phyloP scores from a whole-genome alignment of 23 red algal genomes.

The Pyropia haitanensis region DNA sequence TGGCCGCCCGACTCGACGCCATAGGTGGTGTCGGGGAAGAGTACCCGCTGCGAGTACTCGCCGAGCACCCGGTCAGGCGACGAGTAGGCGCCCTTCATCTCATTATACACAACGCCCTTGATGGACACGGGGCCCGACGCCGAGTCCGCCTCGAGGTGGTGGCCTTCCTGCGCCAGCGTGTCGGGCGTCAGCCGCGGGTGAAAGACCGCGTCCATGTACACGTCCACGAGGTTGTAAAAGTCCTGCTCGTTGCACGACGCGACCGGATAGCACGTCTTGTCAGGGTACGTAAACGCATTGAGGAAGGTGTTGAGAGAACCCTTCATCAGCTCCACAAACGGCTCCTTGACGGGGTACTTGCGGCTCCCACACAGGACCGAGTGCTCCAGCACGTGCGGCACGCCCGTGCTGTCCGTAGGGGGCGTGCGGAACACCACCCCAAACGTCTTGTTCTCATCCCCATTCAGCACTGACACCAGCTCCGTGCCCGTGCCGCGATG shows the following conservation, averaged over 20 bases:
- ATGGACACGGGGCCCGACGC: constrained; percentile 32
- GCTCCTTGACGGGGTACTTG: constrained; percentile 99
- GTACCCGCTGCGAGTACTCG: constrained; percentile 50
- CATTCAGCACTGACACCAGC: constrained; percentile 68
- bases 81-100: constrained; percentile 95
- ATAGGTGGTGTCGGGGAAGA: constrained; percentile 92
- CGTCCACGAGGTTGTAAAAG: constrained; percentile 98
- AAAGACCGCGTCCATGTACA: constrained; percentile 96
- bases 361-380: constrained; percentile 88
- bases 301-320: constrained; percentile 91
- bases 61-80: constrained; percentile 62
- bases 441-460: constrained; percentile 96
- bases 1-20: constrained; percentile 94
- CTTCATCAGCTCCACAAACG: constrained; percentile 96
- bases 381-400: constrained; percentile 81
- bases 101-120: constrained; percentile 94
- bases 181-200: constrained; percentile 89
- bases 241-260: constrained; percentile 86
- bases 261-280: constrained; percentile 94
- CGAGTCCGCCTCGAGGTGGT: constrained; percentile 48
- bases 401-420: constrained; percentile 49
- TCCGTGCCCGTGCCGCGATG: constrained; percentile 67
- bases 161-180: constrained; percentile 88
- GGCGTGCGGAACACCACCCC: constrained; percentile 94
- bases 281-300: constrained; percentile 90